Evolutionary conservation across 495 filamentous ascomycete species (phyloP), one percentile per base, ranked within the genome.

Genomic region (Neurospora sp.): DNA sequence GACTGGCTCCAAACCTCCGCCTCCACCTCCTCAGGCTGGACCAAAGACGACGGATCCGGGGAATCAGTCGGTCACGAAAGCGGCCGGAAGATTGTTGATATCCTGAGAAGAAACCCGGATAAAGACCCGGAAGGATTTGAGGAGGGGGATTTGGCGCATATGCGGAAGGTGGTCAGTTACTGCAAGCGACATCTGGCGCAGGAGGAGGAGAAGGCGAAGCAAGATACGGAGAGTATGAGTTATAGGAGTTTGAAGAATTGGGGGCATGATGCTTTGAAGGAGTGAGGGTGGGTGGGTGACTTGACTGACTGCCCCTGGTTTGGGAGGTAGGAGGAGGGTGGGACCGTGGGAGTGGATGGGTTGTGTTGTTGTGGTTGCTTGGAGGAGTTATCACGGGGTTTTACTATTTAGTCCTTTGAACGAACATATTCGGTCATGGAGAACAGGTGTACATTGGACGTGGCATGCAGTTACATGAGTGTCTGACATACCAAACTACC

Each of bases 31-130:
- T 84, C 88, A 0, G 91, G 90, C 9, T 91, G 87, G 88, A 73
- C 42, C 8, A 89, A 88, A 77, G 80, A 82, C 61, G 87, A 85
- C 2, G 27, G 27, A 0, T 84, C 81, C 27, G 85, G 85, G 11
- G 90, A 93, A 83, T 91, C 87, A 1, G 80, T 90, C 73, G 90
- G 89, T 12, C 89, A 92, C 74, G 88, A 90, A 73, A 89, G 88
- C 75, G 88, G 90, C 16, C 85, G 88, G 14, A 88, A 88, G 74
- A 92, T 92, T 70, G 86, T 91, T 38, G 78, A 86, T 35, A 92
- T 92, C 69, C 81, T 92, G 44, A 82, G 87, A 73, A 85, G 86
- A 71, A 91, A 91, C 72, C 88, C 88, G 0, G 77, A 81, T n/a
- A 88, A 86, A 73, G 82, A 88, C 39, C 85, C 85, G 1, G 79